phyloP scores from a whole-genome alignment of 768 basidiomycete genomes.

The Stropharia rugosoannulata region DNA sequence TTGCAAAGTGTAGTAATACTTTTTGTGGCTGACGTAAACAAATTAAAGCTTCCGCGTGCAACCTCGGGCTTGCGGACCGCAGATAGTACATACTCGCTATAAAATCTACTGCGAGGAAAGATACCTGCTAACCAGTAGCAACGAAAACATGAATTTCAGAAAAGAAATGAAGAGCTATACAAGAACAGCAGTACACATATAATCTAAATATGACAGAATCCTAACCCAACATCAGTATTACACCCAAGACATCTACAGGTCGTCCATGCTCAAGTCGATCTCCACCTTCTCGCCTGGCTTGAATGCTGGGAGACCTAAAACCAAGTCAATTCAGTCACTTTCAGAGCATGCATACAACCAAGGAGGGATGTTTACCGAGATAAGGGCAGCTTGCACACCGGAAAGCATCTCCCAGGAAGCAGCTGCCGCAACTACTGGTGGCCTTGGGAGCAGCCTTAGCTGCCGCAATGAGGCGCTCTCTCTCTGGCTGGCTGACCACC shows the following conservation, averaged over 20 bases:
- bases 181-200: conserved; percentile 11
- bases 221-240: neutral
- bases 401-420: conserved; percentile 98
- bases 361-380: conserved; percentile 63
- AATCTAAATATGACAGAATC: conserved; percentile 8
- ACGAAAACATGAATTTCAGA: neutral
- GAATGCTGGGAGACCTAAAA: conserved; percentile 92
- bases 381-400: conserved; percentile 96
- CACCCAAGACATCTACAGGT: conserved; percentile 48
- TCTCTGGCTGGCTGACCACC: conserved; percentile 60
- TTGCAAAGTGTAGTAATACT: no score
- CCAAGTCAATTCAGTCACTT: conserved; percentile 13
- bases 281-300: conserved; percentile 98
- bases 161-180: conserved; percentile 5
- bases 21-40: conserved; percentile 6
- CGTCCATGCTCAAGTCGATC: conserved; percentile 87
- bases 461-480: conserved; percentile 61
- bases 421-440: conserved; percentile 96
- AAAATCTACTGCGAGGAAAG: neutral
- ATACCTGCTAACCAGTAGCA: neutral
- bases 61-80: neutral
- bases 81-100: neutral
- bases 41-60: neutral
- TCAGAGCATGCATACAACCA: conserved; percentile 1
- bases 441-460: conserved; percentile 79